These are phyloP conservation scores for Rutstroemia sp. DNA, from an alignment of 2,329 filamentous ascomycete genomes.

Conservation along the genomic window DNA sequence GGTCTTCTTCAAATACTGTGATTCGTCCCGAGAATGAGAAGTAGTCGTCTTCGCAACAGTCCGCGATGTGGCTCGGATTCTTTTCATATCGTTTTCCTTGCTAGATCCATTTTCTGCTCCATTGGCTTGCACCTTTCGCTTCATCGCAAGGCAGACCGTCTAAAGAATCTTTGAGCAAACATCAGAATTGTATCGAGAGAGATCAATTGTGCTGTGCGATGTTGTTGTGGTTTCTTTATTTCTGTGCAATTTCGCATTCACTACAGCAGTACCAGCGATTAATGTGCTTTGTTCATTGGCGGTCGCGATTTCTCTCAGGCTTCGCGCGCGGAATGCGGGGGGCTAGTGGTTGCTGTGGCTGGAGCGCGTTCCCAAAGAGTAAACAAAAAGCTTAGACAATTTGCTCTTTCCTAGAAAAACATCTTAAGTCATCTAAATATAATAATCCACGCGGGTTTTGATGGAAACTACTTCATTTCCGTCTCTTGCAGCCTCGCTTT, in stretches of 20 bases:
- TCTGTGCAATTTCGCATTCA: too few relatives aligned
- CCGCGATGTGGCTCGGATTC: conserved; percentile 9
- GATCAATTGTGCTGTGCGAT: background rate
- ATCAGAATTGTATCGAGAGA: background rate
- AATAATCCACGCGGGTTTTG: background rate
- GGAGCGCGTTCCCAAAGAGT: conserved; percentile 4
- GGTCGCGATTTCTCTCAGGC: background rate
- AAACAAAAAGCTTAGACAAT: conserved; percentile 8
- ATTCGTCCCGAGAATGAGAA: background rate
- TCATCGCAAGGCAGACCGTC: conserved; percentile 11
- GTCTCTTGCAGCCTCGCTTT: background rate
- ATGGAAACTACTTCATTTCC: background rate
- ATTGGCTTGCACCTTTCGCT: conserved; percentile 16
- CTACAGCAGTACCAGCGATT: too few relatives aligned
- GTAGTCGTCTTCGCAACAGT: background rate
- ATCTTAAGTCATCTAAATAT: background rate
- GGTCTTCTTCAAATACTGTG: background rate
- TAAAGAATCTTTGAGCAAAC: background rate
- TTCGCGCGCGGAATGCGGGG: background rate
- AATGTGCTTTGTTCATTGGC: background rate
- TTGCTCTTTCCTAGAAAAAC: background rate
- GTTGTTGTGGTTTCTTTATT: background rate
- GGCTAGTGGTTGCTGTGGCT: background rate
- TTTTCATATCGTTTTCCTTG: conserved; percentile 11
- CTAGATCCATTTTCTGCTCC: conserved; percentile 8